These are phyloP conservation scores for Schizosaccharomyces osmophilus DNA, from an alignment of 805 yeast species.

Conservation along the genomic window DNA sequence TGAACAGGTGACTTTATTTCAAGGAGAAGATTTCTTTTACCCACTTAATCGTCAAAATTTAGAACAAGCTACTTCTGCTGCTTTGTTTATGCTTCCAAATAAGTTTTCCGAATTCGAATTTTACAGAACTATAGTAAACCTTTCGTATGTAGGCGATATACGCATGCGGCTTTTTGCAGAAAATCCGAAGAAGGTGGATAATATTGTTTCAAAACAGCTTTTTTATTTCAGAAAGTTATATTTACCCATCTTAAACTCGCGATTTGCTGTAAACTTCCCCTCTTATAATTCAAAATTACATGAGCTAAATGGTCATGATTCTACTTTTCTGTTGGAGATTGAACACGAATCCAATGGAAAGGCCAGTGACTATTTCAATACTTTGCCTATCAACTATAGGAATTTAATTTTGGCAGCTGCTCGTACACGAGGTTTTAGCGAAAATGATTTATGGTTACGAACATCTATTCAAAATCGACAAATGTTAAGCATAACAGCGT, in stretches of 20 bases:
- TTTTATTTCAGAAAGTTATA: conserved; percentile 47
- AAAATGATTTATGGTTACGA: too few relatives aligned
- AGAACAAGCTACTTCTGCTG: conserved; percentile 49
- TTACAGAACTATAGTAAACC: conserved; percentile 48
- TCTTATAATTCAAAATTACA: too few relatives aligned
- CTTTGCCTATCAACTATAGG: too few relatives aligned
- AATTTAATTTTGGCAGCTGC: too few relatives aligned
- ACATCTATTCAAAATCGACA: too few relatives aligned
- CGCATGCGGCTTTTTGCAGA: conserved; percentile 62
- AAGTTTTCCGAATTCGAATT: conserved; percentile 36
- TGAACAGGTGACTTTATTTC: background rate
- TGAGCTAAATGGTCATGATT: too few relatives aligned
- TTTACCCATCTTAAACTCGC: conserved; percentile 32
- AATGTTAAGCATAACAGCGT: too few relatives aligned
- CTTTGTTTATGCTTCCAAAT: conserved; percentile 28
- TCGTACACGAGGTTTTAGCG: too few relatives aligned
- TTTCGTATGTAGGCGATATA: conserved; percentile 78
- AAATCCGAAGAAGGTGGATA: conserved; percentile 65
- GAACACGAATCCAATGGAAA: too few relatives aligned
- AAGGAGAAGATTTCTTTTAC: background rate
- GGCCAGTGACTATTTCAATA: too few relatives aligned
- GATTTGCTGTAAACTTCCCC: conserved; percentile 26
- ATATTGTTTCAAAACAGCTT: conserved; percentile 62
- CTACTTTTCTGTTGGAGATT: too few relatives aligned
- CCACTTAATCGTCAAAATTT: conserved; percentile 42